Evolutionary conservation across 495 filamentous ascomycete species (phyloP).

Genomic region (Tuber indicum): DNA sequence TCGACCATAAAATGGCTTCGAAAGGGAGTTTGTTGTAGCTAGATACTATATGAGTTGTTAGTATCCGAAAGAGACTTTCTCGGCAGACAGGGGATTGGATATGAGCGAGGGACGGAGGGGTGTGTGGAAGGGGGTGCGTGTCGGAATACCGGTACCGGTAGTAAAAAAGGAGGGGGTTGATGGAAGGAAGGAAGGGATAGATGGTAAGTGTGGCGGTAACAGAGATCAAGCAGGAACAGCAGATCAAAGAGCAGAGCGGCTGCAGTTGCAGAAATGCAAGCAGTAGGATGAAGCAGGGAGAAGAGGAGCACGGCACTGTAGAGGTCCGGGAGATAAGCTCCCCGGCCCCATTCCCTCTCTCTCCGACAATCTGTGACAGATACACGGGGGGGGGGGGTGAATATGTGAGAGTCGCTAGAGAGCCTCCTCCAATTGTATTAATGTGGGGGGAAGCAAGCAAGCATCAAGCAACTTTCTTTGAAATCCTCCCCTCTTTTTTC

Average conservation of each 20-base stretch:
- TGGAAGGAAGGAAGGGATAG: slow-evolving; percentile 28
- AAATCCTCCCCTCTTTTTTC: slow-evolving; percentile 16
- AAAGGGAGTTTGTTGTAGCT: slow-evolving; percentile 19
- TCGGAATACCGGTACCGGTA: neutral
- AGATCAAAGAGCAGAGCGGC: neutral
- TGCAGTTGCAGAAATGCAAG: slow-evolving; percentile 1
- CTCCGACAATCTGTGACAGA: neutral
- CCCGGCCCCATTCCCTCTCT: neutral
- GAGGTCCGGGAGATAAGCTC: slow-evolving; percentile 33
- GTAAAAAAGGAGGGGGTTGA: slow-evolving; percentile 10
- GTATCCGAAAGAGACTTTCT: slow-evolving; percentile 24
- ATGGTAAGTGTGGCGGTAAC: neutral
- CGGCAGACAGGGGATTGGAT: slow-evolving; percentile 24
- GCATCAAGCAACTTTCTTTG: slow-evolving; percentile 11
- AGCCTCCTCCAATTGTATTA: neutral
- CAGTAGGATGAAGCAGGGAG: neutral
- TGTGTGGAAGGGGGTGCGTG: slow-evolving; percentile 13
- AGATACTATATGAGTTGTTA: slow-evolving; percentile 26
- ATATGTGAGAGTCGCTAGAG: neutral
- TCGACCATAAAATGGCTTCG: slow-evolving; percentile 20
- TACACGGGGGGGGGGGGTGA: neutral
- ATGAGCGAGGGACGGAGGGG: slow-evolving; percentile 7
- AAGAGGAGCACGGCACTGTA: neutral
- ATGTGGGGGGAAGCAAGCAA: neutral
- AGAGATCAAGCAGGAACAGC: neutral